Evolutionary conservation across 2,329 filamentous ascomycete genomes (phyloP).

Genomic region (Alternaria dauci): DNA sequence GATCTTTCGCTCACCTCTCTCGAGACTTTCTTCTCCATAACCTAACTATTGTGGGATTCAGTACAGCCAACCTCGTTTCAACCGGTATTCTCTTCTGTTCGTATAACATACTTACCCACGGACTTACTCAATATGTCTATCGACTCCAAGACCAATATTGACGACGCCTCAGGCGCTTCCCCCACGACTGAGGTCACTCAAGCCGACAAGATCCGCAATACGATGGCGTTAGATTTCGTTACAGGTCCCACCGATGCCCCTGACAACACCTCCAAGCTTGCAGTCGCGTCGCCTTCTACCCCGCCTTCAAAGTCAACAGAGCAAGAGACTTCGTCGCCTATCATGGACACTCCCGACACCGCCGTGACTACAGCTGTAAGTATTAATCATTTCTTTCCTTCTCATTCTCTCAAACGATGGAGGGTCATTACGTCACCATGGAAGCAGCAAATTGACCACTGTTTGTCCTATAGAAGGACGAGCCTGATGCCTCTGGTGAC

Average conservation of each 20-base stretch:
- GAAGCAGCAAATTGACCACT: not conserved
- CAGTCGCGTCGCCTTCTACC: slow-evolving; percentile 13
- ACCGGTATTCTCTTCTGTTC: not conserved
- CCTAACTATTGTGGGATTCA: slow-evolving; percentile 1
- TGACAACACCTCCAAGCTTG: not conserved
- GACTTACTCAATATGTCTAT: slow-evolving; percentile 16
- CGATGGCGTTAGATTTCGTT: slow-evolving; percentile 39
- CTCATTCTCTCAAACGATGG: not conserved
- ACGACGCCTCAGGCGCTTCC: not conserved
- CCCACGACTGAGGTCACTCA: slow-evolving; percentile 9
- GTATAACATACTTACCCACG: not conserved
- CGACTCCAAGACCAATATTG: slow-evolving; percentile 3
- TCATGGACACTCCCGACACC: slow-evolving; percentile 11
- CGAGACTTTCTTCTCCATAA: slow-evolving; percentile 30
- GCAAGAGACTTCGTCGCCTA: not conserved
- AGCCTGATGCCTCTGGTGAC: slow-evolving; percentile 5
- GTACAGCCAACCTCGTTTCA: not conserved
- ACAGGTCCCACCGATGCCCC: slow-evolving; percentile 1
- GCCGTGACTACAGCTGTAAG: slow-evolving; percentile 5
- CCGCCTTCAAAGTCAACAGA: slow-evolving; percentile 5
- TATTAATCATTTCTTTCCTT: not conserved
- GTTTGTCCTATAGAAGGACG: not conserved
- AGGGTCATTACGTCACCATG: not conserved
- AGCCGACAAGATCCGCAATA: slow-evolving; percentile 22
- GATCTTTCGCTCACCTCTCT: slow-evolving; percentile 33